Conservation (phyloP, 768 basidiomycete species). For the Suillus tomentosus region DNA sequence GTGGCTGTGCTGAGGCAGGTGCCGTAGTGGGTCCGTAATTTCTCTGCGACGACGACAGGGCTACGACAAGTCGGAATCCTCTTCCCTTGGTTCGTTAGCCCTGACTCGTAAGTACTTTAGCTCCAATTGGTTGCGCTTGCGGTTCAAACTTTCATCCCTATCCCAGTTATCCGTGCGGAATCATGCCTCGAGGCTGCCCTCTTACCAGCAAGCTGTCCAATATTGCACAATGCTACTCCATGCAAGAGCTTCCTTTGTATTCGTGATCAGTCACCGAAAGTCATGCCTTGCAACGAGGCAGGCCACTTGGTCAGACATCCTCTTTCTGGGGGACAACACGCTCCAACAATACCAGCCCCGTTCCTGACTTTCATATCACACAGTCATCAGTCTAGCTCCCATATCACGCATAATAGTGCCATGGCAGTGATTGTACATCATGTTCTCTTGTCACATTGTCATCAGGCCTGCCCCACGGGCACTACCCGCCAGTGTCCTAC, state of each 20-base stretch:
- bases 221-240: slow-evolving; percentile 1
- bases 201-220: neutral
- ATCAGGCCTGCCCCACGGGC: slow-evolving; percentile 8
- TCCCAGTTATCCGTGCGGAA: neutral
- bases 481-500: neutral
- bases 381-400: slow-evolving; percentile 5
- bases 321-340: slow-evolving; percentile 6
- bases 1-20: slow-evolving; percentile 10
- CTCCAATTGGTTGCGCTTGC: neutral
- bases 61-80: neutral
- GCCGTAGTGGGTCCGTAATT: slow-evolving; percentile 2
- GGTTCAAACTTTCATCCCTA: neutral
- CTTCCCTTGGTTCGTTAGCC: slow-evolving; percentile 1
- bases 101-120: neutral
- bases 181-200: slow-evolving; percentile 5
- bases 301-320: slow-evolving; percentile 10
- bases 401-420: slow-evolving; percentile 3
- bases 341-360: neutral
- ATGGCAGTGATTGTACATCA: neutral
- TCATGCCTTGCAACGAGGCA: slow-evolving; percentile 10
- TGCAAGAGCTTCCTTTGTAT: slow-evolving; percentile 1
- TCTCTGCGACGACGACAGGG: neutral
- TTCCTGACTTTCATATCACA: slow-evolving; percentile 7
- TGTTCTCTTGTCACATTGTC: slow-evolving; percentile 4
- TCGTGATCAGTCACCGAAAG: slow-evolving; percentile 1